Percentiles rank a stretch among this genome's conserved stretches.
phyloP scores from a whole-genome alignment of 176 grass and related monocot genomes.

The Otatea glauca region DNA sequence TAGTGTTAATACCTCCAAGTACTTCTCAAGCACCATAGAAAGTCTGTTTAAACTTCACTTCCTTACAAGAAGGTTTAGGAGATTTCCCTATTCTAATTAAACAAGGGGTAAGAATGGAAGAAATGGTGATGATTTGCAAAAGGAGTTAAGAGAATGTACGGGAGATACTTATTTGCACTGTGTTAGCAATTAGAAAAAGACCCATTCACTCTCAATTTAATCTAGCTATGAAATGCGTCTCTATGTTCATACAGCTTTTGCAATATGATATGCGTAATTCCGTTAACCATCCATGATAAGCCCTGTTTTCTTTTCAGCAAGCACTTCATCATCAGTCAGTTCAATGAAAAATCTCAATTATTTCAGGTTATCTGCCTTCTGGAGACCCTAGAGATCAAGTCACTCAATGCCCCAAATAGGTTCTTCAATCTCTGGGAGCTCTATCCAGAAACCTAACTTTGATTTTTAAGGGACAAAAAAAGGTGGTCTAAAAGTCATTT shows the following conservation, averaged over 20 bases:
- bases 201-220: not conserved
- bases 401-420: constrained; percentile 17
- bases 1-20: no score
- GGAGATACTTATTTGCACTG: not conserved
- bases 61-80: not conserved
- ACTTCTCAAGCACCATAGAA: no score
- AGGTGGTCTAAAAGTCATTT: constrained; percentile 10
- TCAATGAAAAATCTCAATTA: not conserved
- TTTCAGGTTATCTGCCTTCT: constrained; percentile 19
- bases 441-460: constrained; percentile 49
- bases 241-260: not conserved
- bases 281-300: not conserved
- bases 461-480: not conserved
- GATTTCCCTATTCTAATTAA: not conserved
- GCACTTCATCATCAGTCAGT: not conserved
- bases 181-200: not conserved
- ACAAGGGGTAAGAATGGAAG: not conserved
- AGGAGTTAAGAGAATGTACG: not conserved
- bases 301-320: not conserved
- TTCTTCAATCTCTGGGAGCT: constrained; percentile 3
- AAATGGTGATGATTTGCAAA: not conserved
- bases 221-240: not conserved
- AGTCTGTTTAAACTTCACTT: not conserved
- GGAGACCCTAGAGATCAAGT: constrained; percentile 15
- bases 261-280: not conserved